phyloP scores from a whole-genome alignment of 164 flowering plant species.

The Tinospora cordifolia region DNA sequence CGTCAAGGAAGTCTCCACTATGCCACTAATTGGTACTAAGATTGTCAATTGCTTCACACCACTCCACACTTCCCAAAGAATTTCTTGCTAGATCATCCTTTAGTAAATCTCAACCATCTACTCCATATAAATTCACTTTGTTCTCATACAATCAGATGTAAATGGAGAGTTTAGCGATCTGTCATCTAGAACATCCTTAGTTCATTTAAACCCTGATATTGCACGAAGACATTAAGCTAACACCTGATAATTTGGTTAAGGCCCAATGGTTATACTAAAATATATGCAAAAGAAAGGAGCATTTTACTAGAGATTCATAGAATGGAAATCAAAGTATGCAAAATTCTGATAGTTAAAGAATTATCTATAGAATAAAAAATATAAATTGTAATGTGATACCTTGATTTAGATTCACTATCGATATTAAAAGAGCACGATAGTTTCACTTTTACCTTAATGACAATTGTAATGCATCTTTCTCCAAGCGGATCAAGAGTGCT shows the following conservation, averaged over 20 bases:
- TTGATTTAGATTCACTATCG: too few species aligned
- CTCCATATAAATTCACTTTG: slow-evolving; percentile 51
- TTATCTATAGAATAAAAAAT: neutral
- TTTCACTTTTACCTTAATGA: slow-evolving; percentile 6
- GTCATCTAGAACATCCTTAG: too few species aligned
- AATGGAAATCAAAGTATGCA: neutral
- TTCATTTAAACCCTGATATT: slow-evolving; percentile 84
- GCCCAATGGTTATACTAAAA: neutral
- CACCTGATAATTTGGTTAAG: slow-evolving; percentile 39
- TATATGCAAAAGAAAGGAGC: neutral
- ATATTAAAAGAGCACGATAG: neutral
- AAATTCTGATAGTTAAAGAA: neutral
- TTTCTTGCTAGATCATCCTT: too few species aligned
- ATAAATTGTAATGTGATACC: too few species aligned
- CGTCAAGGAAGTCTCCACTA: too few species aligned
- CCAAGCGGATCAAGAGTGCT: too few species aligned
- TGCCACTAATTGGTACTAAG: too few species aligned
- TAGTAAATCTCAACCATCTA: slow-evolving; percentile 23
- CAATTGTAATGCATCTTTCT: slow-evolving; percentile 19
- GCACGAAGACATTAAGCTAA: slow-evolving; percentile 89
- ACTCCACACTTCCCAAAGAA: too few species aligned
- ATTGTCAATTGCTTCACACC: too few species aligned
- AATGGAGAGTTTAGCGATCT: slow-evolving; percentile 57
- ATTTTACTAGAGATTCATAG: neutral
- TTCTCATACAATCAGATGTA: slow-evolving; percentile 53